A percentile compares a stretch with the other conserved stretches of the same genome.
Evolutionary conservation across 2,329 filamentous ascomycete genomes (phyloP).

Genomic region (Fusarium pseudocircinatum): DNA sequence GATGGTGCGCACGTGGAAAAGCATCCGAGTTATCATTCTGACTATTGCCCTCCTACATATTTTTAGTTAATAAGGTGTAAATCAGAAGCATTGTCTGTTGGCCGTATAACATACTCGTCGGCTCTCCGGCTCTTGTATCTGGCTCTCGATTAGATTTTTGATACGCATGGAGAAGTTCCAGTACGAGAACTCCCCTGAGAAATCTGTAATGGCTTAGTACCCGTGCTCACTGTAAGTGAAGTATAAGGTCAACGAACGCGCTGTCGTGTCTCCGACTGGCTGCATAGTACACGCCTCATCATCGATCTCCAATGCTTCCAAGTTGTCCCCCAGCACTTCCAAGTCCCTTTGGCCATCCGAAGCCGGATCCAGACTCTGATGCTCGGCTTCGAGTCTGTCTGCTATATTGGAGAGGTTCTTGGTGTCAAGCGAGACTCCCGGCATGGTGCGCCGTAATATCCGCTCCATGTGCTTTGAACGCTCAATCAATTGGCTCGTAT

Average conservation of each 20-base stretch:
- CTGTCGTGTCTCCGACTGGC: neutral
- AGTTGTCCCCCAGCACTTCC: neutral
- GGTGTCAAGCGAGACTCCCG: neutral
- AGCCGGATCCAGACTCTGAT: neutral
- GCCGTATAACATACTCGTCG: neutral
- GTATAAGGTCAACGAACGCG: neutral
- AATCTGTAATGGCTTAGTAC: neutral
- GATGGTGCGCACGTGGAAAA: neutral
- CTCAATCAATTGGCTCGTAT: neutral
- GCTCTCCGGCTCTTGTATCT: neutral
- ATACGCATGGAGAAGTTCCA: constrained; percentile 6
- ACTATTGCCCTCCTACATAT: neutral
- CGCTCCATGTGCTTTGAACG: neutral
- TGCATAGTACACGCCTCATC: constrained; percentile 1
- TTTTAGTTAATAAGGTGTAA: neutral
- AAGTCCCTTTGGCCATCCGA: neutral
- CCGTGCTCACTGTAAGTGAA: neutral
- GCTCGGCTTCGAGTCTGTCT: neutral
- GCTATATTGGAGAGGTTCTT: neutral
- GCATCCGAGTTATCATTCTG: neutral
- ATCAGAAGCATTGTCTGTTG: too few relatives aligned
- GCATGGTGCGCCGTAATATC: neutral
- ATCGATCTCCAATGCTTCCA: neutral
- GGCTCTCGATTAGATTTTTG: neutral
- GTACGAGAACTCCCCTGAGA: neutral